Evolutionary conservation across 2,329 filamentous ascomycete genomes (phyloP).

Genomic region (Fusarium pseudoanthophilum): DNA sequence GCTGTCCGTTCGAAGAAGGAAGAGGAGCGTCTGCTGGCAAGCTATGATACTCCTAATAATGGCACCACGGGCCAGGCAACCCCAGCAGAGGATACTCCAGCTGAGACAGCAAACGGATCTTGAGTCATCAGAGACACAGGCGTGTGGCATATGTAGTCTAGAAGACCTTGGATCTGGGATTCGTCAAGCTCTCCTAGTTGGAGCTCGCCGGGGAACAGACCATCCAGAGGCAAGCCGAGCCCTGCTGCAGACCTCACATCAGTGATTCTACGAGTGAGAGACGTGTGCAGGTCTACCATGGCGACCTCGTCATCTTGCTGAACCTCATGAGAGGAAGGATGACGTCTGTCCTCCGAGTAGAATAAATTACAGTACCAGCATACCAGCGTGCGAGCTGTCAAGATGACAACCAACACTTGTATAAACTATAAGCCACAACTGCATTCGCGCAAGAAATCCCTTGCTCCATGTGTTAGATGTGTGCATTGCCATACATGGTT

Average conservation of each 20-base stretch:
- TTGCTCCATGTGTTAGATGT: conserved; percentile 13
- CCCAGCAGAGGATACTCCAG: conserved; percentile 28
- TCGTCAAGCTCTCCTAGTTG: conserved; percentile 37
- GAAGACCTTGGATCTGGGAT: conserved; percentile 40
- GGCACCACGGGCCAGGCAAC: conserved; percentile 25
- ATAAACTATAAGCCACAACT: conserved; percentile 9
- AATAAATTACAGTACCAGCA: conserved; percentile 42
- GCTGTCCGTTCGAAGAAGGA: conserved; percentile 78
- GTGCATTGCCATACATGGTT: conserved; percentile 3
- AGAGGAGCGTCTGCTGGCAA: conserved; percentile 69
- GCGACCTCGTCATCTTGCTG: conserved; percentile 42
- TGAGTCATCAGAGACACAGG: conserved; percentile 28
- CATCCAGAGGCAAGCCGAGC: conserved; percentile 48
- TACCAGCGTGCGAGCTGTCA: conserved; percentile 30
- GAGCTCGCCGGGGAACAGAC: conserved; percentile 40
- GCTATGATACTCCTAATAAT: conserved; percentile 43
- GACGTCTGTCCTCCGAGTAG: conserved; percentile 43
- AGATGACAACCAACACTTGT: conserved; percentile 19
- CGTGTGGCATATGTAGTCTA: conserved; percentile 37
- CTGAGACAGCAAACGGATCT: conserved; percentile 41
- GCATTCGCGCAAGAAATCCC: conserved; percentile 6
- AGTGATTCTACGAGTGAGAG: conserved; percentile 35
- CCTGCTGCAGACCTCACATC: conserved; percentile 41
- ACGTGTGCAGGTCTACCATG: conserved; percentile 43
- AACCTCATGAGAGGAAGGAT: conserved; percentile 42